Evolutionary conservation across 2,329 filamentous ascomycete species (phyloP), one percentile per base, ranked within the genome.

Genomic region (Penicillium decumbens): DNA sequence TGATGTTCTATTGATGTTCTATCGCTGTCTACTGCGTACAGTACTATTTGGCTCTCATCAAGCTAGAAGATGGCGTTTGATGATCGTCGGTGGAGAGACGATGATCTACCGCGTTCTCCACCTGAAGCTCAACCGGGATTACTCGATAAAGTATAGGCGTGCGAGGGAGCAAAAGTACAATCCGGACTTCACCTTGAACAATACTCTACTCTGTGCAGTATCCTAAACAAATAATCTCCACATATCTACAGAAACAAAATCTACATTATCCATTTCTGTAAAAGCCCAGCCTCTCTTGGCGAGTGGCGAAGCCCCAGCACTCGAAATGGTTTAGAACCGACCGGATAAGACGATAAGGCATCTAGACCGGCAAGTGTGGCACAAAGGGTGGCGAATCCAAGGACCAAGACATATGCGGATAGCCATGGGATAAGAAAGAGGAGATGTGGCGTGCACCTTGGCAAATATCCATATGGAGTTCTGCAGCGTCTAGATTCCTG

Each of bases 321-420:
- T 23, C 20, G 20, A 23, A 23, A 23, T 9, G 39, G 56, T 3
- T 27, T 46, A 51, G 41, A n/a, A 39, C 28, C 55, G 50, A 50
- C 54, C 56, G 56, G 13, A 25, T 27, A 27, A 40, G 23, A 15
- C 32, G 18, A 18, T 13, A 41, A 39, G 41, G 20, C 41, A 25
- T 29, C 41, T 39, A 43, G 46, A 44, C 38, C 41, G 23, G 38
- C 25, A 43, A 23, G 20, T 23, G 20, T 23, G 40, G 10, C 27
- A 24, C 33, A 20, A 37, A 9, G 24, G 38, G 38, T 40, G 38
- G 38, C 38, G 24, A 39, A 24, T 1, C 20, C 35, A 6, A 40
- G 23, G 10, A 25, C 4, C 8, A 39, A n/a, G 37, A 24, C 23
- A 24, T 40, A 23, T 23, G 20, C 10, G 20, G 23, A 40, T 24